These are phyloP conservation scores for Hyparrhenia diplandra DNA, from an alignment of 176 grass and related monocot genomes.

Conservation along the genomic window DNA sequence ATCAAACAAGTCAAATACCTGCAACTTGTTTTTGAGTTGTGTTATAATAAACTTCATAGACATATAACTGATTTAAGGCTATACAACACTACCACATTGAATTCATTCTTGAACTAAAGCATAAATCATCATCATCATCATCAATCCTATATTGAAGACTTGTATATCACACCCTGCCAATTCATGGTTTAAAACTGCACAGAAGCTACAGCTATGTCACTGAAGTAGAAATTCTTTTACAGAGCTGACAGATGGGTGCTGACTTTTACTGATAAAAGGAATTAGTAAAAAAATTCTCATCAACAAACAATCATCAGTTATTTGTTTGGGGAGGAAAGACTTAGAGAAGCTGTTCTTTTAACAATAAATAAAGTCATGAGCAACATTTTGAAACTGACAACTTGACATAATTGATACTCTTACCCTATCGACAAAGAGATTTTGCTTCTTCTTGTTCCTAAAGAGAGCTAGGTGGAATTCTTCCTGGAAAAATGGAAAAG, in stretches of 20 bases:
- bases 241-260: background rate
- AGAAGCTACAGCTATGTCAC: background rate
- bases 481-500: conserved; percentile 35
- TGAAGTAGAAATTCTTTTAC: background rate
- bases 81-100: background rate
- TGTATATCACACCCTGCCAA: background rate
- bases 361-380: background rate
- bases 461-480: conserved; percentile 63
- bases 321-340: no score
- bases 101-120: background rate
- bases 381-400: background rate
- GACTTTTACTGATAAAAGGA: background rate
- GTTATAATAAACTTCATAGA: background rate
- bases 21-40: background rate
- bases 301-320: no score
- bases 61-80: background rate
- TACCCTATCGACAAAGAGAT: conserved; percentile 67
- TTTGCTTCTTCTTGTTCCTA: conserved; percentile 52
- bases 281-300: no score
- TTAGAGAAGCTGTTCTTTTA: background rate
- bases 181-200: background rate
- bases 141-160: background rate
- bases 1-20: conserved; percentile 82
- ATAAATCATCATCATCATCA: background rate
- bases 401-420: background rate